Conservation (phyloP, 345 rosid genomes). For the Salix suchowensis region DNA sequence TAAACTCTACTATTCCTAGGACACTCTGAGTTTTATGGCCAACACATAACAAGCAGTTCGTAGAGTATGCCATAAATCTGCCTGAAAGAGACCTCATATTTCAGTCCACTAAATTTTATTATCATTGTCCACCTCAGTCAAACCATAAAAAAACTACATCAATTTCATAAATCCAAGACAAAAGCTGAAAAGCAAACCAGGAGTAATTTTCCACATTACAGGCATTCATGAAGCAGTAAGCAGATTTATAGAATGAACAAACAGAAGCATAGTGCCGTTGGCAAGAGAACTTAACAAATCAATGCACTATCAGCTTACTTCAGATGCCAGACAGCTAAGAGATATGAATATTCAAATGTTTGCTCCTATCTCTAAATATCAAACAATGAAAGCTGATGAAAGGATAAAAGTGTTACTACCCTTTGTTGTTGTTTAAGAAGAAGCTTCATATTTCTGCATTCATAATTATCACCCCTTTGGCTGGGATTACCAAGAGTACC, state of each 20-base stretch:
- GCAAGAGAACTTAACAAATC: not conserved
- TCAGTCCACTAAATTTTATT: not conserved
- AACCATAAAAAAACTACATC: not conserved
- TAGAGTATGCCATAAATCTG: not conserved
- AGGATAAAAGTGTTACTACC: constrained; percentile 34
- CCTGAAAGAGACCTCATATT: not conserved
- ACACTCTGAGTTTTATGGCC: not conserved
- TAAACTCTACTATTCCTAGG: not conserved
- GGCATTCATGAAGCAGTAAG: not conserved
- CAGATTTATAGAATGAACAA: not conserved
- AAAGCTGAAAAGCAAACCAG: not conserved
- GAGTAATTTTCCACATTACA: not conserved
- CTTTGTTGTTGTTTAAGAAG: constrained; percentile 97
- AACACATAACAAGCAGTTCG: not conserved
- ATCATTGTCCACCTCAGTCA: not conserved
- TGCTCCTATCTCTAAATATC: not conserved
- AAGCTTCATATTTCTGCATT: constrained; percentile 98
- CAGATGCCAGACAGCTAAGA: not conserved
- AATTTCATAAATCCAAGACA: not conserved
- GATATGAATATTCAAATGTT: not conserved
- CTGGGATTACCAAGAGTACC: constrained; percentile 86
- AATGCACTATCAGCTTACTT: not conserved
- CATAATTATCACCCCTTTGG: constrained; percentile 97
- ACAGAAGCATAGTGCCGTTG: not conserved
- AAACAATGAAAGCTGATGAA: constrained; percentile 3